A percentile compares a stretch with the other conserved stretches of the same genome.
Conservation (phyloP, 2,329 filamentous ascomycete species). For the Alternaria infectoria region DNA sequence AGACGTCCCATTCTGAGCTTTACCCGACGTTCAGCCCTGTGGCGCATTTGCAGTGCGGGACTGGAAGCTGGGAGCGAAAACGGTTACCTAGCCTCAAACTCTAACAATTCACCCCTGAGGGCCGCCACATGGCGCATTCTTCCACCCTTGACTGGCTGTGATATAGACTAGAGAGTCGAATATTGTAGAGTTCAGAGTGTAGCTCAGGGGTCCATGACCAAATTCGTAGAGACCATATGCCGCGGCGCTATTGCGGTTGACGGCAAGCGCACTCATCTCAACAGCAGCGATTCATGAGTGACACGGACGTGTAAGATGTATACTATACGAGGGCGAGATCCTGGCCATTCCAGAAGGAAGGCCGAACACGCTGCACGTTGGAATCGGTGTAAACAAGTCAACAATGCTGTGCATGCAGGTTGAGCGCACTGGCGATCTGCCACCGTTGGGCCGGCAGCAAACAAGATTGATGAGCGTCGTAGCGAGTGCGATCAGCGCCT, state of each 20-base stretch:
- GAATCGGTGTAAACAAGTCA: conserved; percentile 3
- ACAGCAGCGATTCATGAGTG: conserved; percentile 1
- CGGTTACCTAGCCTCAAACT: neutral
- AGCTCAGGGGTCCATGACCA: conserved; percentile 3
- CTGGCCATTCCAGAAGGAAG: neutral
- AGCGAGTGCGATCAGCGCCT: conserved; percentile 17
- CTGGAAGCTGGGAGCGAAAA: conserved; percentile 14
- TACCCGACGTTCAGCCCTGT: conserved; percentile 4
- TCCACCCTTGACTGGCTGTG: neutral
- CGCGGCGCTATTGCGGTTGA: conserved; percentile 2
- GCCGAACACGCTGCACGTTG: neutral
- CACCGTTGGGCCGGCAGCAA: neutral
- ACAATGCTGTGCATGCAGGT: neutral
- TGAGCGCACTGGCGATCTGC: neutral
- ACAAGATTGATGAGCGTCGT: neutral
- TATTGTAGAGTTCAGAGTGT: neutral
- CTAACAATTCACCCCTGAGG: conserved; percentile 4
- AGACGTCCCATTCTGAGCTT: neutral
- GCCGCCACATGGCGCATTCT: neutral
- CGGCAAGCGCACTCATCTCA: neutral
- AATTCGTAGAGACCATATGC: neutral
- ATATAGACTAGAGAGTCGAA: neutral
- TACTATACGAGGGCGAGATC: neutral
- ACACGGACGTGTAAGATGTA: conserved; percentile 3
- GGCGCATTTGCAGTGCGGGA: neutral